Percentiles rank a stretch among this genome's conserved stretches.
Evolutionary conservation across 129 eudicot genomes (phyloP).

Genomic region (Escallonia rubra): DNA sequence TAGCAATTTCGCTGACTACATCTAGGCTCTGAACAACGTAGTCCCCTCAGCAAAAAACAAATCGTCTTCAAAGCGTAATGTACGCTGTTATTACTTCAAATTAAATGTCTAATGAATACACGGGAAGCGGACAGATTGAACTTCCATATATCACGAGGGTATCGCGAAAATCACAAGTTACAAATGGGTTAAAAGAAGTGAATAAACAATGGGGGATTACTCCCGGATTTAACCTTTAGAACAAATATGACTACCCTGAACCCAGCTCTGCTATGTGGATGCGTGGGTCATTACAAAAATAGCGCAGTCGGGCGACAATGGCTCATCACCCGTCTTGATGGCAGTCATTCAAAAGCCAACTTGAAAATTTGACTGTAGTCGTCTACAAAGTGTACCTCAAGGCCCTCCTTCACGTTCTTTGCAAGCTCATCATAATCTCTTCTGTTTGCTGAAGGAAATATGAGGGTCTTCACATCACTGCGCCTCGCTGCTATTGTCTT

Average conservation of each 20-base stretch:
- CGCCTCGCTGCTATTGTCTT: slow-evolving; percentile 97
- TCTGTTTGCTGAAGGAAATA: slow-evolving; percentile 89
- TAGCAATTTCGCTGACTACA: not conserved
- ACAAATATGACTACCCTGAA: slow-evolving; percentile 1
- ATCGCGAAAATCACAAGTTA: not conserved
- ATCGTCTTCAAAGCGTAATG: not conserved
- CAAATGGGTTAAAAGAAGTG: slow-evolving; percentile 3
- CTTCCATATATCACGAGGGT: no score
- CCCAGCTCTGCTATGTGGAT: not conserved
- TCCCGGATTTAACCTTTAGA: not conserved
- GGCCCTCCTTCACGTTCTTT: slow-evolving; percentile 81
- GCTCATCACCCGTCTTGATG: slow-evolving; percentile 16
- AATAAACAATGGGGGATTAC: slow-evolving; percentile 10
- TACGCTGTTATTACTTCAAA: no score
- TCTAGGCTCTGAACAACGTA: not conserved
- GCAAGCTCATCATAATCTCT: slow-evolving; percentile 96
- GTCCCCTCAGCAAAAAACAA: not conserved
- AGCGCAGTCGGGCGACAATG: not conserved
- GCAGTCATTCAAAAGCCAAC: slow-evolving; percentile 58
- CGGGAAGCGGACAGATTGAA: no score
- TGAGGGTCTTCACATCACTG: slow-evolving; percentile 82
- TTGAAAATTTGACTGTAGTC: slow-evolving; percentile 76
- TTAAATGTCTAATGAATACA: no score
- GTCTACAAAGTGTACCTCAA: slow-evolving; percentile 92
- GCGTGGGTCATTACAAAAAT: not conserved